These are phyloP conservation scores for Cardamine chenopodiifolia DNA, from an alignment of 345 rosid species.

Conservation along the genomic window DNA sequence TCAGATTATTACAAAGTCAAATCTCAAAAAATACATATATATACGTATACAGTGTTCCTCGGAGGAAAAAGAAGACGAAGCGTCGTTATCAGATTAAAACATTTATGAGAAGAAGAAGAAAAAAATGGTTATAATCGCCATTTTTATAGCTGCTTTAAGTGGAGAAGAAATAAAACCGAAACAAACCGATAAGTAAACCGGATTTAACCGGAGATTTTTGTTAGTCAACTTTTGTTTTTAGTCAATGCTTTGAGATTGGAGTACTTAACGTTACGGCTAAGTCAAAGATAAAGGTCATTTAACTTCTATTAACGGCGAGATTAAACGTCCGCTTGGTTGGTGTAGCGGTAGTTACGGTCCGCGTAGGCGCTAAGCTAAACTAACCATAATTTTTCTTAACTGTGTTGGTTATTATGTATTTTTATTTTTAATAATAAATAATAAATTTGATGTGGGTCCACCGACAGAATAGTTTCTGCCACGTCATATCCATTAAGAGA, in stretches of 20 bases:
- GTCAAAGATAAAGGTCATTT: constrained; percentile 13
- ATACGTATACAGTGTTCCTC: constrained; percentile 18
- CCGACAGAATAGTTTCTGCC: constrained; percentile 40
- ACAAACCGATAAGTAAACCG: constrained; percentile 20
- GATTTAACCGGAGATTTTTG: neutral
- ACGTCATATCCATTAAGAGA: neutral
- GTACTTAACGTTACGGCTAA: constrained; percentile 32
- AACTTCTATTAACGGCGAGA: constrained; percentile 30
- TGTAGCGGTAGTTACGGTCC: constrained; percentile 42
- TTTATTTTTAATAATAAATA: neutral
- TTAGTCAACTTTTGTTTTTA: neutral
- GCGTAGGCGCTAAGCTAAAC: constrained; percentile 36
- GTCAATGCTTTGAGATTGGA: constrained; percentile 27
- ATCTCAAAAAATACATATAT: constrained; percentile 29
- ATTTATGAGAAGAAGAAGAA: constrained; percentile 27
- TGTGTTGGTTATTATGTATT: neutral
- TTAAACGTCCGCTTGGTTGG: constrained; percentile 35
- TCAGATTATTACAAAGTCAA: constrained; percentile 46
- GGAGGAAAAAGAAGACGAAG: constrained; percentile 40
- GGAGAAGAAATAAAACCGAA: neutral
- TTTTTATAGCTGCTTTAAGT: constrained; percentile 23
- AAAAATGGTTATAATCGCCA: constrained; percentile 9
- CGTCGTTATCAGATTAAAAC: constrained; percentile 37
- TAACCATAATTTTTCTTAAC: constrained; percentile 26
- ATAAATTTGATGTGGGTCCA: constrained; percentile 30